Conservation (phyloP, 2,329 filamentous ascomycete species). For the Aspergillus texensis region DNA sequence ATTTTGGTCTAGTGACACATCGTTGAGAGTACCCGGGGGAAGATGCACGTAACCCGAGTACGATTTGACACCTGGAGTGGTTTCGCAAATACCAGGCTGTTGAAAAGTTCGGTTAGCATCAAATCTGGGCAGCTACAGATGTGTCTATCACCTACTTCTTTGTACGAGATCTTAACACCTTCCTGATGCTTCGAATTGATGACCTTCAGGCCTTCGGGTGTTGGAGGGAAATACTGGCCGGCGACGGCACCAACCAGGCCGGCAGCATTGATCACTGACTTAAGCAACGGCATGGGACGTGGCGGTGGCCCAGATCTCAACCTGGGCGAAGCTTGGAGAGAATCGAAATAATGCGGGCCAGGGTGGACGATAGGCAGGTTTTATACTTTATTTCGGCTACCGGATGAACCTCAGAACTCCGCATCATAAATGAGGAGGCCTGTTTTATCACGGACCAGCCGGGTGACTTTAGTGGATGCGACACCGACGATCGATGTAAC, state of each 20-base stretch:
- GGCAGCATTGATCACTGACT: slow-evolving; percentile 14
- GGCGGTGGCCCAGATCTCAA: neutral
- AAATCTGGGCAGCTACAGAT: neutral
- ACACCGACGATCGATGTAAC: slow-evolving; percentile 19
- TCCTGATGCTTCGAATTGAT: slow-evolving; percentile 47
- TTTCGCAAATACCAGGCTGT: slow-evolving; percentile 58
- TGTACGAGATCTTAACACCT: slow-evolving; percentile 50
- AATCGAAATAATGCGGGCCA: neutral
- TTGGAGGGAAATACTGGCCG: slow-evolving; percentile 45
- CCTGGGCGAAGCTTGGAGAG: neutral
- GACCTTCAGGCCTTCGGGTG: slow-evolving; percentile 44
- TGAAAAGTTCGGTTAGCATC: neutral
- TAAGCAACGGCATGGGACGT: slow-evolving; percentile 17
- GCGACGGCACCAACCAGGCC: slow-evolving; percentile 23
- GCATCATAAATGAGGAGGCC: neutral
- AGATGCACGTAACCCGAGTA: slow-evolving; percentile 65
- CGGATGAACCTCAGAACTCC: neutral
- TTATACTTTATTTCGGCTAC: neutral
- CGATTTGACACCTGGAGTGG: slow-evolving; percentile 56
- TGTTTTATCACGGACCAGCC: neutral
- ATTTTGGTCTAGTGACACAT: slow-evolving; percentile 49
- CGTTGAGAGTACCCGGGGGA: slow-evolving; percentile 47
- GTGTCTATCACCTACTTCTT: slow-evolving; percentile 39
- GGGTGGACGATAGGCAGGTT: neutral
- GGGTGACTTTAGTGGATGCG: neutral